A percentile compares a stretch with the other conserved stretches of the same genome.
Conservation (phyloP, 108 stramenopile genomes). For the Epipyxis sp. region DNA sequence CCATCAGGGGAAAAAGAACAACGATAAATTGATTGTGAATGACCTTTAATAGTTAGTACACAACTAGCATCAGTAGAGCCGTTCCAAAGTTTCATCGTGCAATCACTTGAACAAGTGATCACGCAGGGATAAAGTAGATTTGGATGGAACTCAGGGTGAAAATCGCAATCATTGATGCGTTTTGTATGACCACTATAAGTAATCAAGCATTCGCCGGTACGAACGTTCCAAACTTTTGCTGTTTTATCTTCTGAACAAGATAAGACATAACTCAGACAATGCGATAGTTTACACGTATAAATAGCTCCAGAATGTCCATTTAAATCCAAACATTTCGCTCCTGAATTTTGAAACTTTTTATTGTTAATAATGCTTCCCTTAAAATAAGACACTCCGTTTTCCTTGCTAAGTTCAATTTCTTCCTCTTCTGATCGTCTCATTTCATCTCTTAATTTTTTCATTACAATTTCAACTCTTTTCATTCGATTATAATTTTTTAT, state of each 20-base stretch:
- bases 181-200: conserved; percentile 22
- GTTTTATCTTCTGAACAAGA: conserved; percentile 30
- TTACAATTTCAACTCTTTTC: background rate
- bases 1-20: conserved; percentile 8
- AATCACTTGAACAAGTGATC: conserved; percentile 10
- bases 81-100: conserved; percentile 18
- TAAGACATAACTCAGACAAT: conserved; percentile 12
- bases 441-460: background rate
- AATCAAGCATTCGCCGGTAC: background rate
- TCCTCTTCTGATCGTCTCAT: background rate
- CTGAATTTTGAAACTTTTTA: conserved; percentile 13
- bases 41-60: background rate
- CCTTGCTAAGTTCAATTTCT: background rate
- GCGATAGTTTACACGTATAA: background rate
- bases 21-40: background rate
- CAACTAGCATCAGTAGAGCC: background rate
- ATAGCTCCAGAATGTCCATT: conserved; percentile 21
- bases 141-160: background rate
- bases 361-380: background rate
- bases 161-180: conserved; percentile 9
- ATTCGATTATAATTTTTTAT: conserved; percentile 10
- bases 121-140: background rate
- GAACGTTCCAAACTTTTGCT: conserved; percentile 12
- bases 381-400: conserved; percentile 19
- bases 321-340: conserved; percentile 19